phyloP scores from a whole-genome alignment of 2,329 filamentous ascomycete species.

The Elsinoe batatas region DNA sequence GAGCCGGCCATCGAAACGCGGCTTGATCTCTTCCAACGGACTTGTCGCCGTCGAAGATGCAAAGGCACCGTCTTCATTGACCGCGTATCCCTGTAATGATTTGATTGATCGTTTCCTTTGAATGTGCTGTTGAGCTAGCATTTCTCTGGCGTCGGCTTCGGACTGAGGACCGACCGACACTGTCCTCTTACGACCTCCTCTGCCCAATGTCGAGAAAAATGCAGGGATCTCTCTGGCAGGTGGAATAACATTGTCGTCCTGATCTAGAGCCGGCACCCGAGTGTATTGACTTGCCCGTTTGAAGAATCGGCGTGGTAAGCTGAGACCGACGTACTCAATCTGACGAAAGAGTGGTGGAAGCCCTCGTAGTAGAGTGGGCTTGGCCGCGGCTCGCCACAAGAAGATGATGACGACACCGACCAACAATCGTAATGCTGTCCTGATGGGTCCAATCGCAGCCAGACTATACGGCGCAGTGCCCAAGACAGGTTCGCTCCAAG shows the following conservation, averaged over 20 bases:
- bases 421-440: constrained; percentile 57
- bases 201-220: constrained; percentile 64
- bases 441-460: constrained; percentile 54
- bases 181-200: constrained; percentile 69
- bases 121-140: constrained; percentile 75
- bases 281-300: constrained; percentile 76
- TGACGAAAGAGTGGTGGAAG: constrained; percentile 82
- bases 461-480: constrained; percentile 57
- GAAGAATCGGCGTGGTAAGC: constrained; percentile 82
- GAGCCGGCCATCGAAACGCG: neutral
- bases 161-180: constrained; percentile 91
- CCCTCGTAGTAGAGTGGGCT: constrained; percentile 65
- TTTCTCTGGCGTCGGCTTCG: constrained; percentile 92
- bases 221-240: constrained; percentile 77
- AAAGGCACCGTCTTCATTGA: constrained; percentile 4
- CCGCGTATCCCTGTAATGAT: neutral
- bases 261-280: constrained; percentile 61
- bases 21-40: neutral
- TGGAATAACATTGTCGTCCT: constrained; percentile 82
- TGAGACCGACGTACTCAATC: constrained; percentile 68
- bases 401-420: constrained; percentile 78
- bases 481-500: constrained; percentile 44
- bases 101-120: constrained; percentile 45
- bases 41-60: constrained; percentile 1
- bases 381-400: constrained; percentile 81